Base-by-base conservation (phyloP, 192 early-diverging fungal genomes). In the Entomortierella chlamydospora region DNA sequence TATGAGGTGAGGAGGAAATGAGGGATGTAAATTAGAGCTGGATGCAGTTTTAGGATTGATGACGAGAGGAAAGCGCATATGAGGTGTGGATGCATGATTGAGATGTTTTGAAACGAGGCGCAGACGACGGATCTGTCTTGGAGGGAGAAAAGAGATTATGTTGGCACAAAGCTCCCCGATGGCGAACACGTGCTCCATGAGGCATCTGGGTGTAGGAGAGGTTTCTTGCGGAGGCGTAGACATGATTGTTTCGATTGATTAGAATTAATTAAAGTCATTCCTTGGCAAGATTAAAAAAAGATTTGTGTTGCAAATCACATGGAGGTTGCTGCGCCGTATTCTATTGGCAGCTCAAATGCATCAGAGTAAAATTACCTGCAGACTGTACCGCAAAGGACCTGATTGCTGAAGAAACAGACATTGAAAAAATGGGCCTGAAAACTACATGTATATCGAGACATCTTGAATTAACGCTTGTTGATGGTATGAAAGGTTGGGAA, bases 61-160 rank as follows among this genome's bases (percentile, higher is more conserved):
- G 1, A 50, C 0, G 10, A 73, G n/a, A 22, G 20, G 6, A 39
- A 66, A 37, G 18, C 33, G 34, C 12, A 66, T 34, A 28, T 66
- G 49, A 4, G 47, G 26, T 11, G n/a, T 30, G 50, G 63, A 73
- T 1, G 72, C 72, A 5, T 22, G 23, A 31, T 65, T 25, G 26
- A 73, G 6, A 15, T 49, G 62, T 45, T 53, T 54, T 26, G 56
- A 73, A 34, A 73, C 72, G 33, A 73, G 72, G 26, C 72, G 72
- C 7, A 73, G 63, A 1, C 63, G 72, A 20, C 63, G 62, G 20
- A 66, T 12, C n/a, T 61, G 62, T 49, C 50, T 58, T 39, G 57
- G 45, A 23, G 15, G 17, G 6, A 73, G 47, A 26, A 43, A 73
- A 1, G 49, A 22, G 2, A 66, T 29, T 17, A 73, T 64, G 55